phyloP scores from a whole-genome alignment of 257 asterid genomes.

The Solanum paucissectum region DNA sequence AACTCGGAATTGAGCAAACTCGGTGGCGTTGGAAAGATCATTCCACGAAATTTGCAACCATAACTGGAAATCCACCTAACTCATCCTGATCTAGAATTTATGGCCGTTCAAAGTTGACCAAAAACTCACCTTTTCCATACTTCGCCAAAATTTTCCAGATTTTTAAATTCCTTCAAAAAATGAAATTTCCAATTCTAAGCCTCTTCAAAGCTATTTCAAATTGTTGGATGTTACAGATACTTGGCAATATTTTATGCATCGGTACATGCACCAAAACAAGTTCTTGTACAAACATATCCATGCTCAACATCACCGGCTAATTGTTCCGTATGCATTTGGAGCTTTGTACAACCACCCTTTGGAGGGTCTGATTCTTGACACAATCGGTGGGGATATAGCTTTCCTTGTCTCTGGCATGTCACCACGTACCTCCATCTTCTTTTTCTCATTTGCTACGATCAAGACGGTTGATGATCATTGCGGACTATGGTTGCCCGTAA shows the following conservation, averaged over 20 bases:
- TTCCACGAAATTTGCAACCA: no score
- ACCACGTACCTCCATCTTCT: slow-evolving; percentile 74
- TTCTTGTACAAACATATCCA: slow-evolving; percentile 80
- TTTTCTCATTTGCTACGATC: slow-evolving; percentile 83
- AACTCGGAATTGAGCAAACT: no score
- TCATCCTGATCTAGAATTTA: no score
- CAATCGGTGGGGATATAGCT: slow-evolving; percentile 73
- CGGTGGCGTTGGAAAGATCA: no score
- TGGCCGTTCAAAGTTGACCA: no score
- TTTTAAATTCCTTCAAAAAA: no score
- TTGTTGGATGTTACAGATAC: slow-evolving; percentile 74
- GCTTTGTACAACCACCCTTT: slow-evolving; percentile 91
- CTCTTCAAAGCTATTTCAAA: no score
- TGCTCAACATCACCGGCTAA: slow-evolving; percentile 77
- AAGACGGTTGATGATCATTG: slow-evolving; percentile 93
- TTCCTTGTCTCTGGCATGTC: slow-evolving; percentile 92
- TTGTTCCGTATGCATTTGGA: slow-evolving; percentile 87
- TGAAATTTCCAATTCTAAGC: no score
- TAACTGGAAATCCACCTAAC: no score
- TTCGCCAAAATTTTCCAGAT: no score
- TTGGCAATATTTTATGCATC: slow-evolving; percentile 92
- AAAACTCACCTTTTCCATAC: no score
- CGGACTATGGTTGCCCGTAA: slow-evolving; percentile 85
- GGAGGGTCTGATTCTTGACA: slow-evolving; percentile 87
- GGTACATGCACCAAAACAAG: slow-evolving; percentile 92